Evolutionary conservation across 768 basidiomycete species (phyloP).

Genomic region (Russula dissimulans): DNA sequence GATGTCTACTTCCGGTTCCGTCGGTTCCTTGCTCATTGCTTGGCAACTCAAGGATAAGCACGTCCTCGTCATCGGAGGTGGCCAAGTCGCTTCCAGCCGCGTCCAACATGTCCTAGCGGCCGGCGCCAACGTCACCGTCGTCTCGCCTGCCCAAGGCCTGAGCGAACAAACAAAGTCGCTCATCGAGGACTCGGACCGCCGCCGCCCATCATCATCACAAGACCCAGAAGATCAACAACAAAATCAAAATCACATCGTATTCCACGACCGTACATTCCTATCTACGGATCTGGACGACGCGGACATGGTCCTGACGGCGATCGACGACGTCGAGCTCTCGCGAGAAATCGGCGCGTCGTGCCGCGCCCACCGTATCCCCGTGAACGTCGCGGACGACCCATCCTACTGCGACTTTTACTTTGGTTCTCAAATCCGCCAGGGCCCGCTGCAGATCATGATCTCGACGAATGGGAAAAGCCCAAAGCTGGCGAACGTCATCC

Average conservation of each 20-base stretch:
- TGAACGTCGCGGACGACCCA: constrained; percentile 96
- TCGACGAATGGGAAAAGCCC: constrained; percentile 93
- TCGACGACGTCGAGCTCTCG: constrained; percentile 69
- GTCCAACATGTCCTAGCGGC: constrained; percentile 78
- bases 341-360: constrained; percentile 64
- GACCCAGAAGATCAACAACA: too few species aligned
- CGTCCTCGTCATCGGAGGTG: constrained; percentile 91
- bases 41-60: constrained; percentile 82
- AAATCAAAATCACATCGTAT: constrained; percentile 46
- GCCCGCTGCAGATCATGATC: constrained; percentile 91
- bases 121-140: constrained; percentile 67
- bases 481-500: constrained; percentile 78
- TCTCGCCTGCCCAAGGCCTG: constrained; percentile 63
- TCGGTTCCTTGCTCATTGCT: constrained; percentile 76
- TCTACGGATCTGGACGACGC: constrained; percentile 56
- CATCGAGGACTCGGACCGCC: constrained; percentile 32
- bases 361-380: constrained; percentile 61
- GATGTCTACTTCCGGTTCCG: too few species aligned
- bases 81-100: constrained; percentile 82
- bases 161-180: constrained; percentile 47
- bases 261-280: constrained; percentile 62
- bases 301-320: constrained; percentile 90
- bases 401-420: constrained; percentile 97
- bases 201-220: too few species aligned
- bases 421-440: constrained; percentile 84